phyloP scores from a whole-genome alignment of 352 stramenopile species.

The Blastocystis sp. region DNA sequence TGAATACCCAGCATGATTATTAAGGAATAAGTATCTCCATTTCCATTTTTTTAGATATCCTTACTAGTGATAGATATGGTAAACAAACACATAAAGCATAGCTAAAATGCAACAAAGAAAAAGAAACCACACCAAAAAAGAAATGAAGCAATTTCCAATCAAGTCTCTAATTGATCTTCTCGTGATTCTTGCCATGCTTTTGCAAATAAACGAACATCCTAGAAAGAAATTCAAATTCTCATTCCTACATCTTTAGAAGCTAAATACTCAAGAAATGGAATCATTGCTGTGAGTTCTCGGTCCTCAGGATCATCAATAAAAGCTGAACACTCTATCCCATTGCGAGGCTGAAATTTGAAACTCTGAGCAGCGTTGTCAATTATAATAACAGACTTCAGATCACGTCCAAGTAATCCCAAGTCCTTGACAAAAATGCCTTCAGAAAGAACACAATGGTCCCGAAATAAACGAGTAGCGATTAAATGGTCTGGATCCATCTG shows the following conservation, averaged over 20 bases:
- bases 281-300: conserved; percentile 70
- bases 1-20: neutral
- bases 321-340: conserved; percentile 75
- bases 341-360: conserved; percentile 92
- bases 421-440: conserved; percentile 94
- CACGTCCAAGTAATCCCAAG: conserved; percentile 82
- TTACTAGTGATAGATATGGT: neutral
- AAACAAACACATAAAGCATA: neutral
- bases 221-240: neutral
- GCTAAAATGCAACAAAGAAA: conserved; percentile 12
- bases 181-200: conserved; percentile 18
- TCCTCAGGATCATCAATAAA: conserved; percentile 83
- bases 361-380: conserved; percentile 96
- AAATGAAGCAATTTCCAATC: neutral
- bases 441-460: conserved; percentile 88
- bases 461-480: conserved; percentile 81
- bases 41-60: neutral
- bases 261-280: conserved; percentile 64
- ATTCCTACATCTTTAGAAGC: neutral
- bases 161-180: neutral
- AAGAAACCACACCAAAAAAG: neutral
- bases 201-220: conserved; percentile 44
- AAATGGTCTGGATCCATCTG: conserved; percentile 79
- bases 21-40: neutral
- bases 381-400: conserved; percentile 87